Percentiles rank a stretch among this genome's conserved stretches.
Evolutionary conservation across 148 eudicot species (phyloP).

Genomic region (Polygonum aviculare): DNA sequence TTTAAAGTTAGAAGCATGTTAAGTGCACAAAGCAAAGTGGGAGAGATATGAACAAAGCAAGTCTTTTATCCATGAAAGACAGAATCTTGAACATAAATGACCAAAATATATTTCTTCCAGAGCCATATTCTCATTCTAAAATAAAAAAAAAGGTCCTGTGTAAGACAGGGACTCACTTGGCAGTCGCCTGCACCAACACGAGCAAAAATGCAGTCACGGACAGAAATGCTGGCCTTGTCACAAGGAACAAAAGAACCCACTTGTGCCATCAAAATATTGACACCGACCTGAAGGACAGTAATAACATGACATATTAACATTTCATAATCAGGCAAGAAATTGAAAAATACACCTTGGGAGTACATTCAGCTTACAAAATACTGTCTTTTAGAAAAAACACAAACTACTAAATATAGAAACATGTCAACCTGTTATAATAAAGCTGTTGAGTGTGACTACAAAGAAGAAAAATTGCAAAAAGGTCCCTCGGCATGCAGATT

Average conservation of each 20-base stretch:
- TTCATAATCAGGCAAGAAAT: neutral
- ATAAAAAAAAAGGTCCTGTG: neutral
- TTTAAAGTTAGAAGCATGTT: neutral
- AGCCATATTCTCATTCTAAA: neutral
- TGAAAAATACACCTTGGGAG: neutral
- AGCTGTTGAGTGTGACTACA: neutral
- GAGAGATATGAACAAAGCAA: neutral
- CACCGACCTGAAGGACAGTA: constrained; percentile 66
- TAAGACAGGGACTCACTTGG: constrained; percentile 54
- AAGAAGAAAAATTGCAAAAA: neutral
- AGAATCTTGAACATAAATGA: neutral
- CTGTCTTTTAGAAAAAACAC: neutral
- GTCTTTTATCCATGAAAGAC: neutral
- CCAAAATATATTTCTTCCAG: neutral
- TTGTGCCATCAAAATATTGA: constrained; percentile 94
- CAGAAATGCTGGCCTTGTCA: constrained; percentile 77
- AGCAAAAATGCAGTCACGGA: constrained; percentile 98
- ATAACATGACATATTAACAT: neutral
- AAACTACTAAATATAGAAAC: neutral
- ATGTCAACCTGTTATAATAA: neutral
- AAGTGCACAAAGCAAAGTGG: neutral
- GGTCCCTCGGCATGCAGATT: neutral
- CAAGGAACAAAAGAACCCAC: constrained; percentile 95
- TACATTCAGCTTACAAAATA: neutral
- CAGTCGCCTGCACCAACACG: constrained; percentile 99